A percentile compares a stretch with the other conserved stretches of the same genome.
phyloP scores from a whole-genome alignment of 352 stramenopile genomes.

The Pythium phragmitis region DNA sequence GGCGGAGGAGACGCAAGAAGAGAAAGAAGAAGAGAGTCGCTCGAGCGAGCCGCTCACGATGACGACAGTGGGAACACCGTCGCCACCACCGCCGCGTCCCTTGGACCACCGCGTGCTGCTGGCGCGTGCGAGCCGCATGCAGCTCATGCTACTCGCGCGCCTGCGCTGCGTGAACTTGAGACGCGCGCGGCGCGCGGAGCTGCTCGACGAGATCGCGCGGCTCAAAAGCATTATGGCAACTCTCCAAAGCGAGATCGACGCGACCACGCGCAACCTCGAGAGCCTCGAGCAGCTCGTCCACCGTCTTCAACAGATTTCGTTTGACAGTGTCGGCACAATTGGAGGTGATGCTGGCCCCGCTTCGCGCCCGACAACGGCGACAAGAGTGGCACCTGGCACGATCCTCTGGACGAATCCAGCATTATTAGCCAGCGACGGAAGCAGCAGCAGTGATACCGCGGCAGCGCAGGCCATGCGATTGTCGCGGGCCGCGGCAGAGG shows the following conservation, averaged over 20 bases:
- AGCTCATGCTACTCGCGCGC: constrained; percentile 15
- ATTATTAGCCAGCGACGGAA: not conserved
- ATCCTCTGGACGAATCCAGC: constrained; percentile 11
- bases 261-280: constrained; percentile 36
- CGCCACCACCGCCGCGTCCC: not conserved
- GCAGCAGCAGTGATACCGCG: not conserved
- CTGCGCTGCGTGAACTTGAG: constrained; percentile 20
- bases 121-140: constrained; percentile 20
- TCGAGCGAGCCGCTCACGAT: not conserved
- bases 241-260: constrained; percentile 39
- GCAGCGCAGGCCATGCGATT: not conserved
- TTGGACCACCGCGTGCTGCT: constrained; percentile 15
- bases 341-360: no score
- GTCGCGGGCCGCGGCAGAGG: not conserved
- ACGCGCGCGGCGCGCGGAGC: constrained; percentile 27
- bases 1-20: not conserved
- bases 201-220: constrained; percentile 38
- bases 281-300: constrained; percentile 35
- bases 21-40: not conserved
- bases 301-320: constrained; percentile 32
- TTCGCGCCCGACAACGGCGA: not conserved
- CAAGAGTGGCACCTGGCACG: not conserved
- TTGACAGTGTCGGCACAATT: not conserved
- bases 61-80: not conserved
- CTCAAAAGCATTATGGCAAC: constrained; percentile 31